Conservation (phyloP, 2,329 filamentous ascomycete species). For the Coniochaeta ligniaria region DNA sequence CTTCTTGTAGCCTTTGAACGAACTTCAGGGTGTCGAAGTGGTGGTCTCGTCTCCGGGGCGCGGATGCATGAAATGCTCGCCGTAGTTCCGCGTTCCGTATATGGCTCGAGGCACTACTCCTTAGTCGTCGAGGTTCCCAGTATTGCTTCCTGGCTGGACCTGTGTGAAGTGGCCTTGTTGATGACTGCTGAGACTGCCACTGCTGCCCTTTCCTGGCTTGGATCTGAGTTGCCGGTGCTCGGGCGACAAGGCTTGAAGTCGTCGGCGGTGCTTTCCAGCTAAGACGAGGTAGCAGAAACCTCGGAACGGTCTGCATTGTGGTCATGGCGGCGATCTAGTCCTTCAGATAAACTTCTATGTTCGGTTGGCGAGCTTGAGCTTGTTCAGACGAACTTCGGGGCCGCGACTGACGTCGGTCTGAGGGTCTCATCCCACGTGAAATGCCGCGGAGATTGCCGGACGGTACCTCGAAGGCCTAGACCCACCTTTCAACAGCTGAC, state of each 20-base stretch:
- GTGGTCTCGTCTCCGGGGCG: slow-evolving; percentile 62
- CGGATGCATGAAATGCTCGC: slow-evolving; percentile 62
- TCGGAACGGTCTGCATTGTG: slow-evolving; percentile 36
- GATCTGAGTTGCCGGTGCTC: slow-evolving; percentile 8
- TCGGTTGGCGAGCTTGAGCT: background rate
- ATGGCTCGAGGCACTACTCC: background rate
- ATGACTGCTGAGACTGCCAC: slow-evolving; percentile 8
- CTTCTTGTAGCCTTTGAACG: slow-evolving; percentile 78
- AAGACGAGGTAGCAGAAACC: slow-evolving; percentile 47
- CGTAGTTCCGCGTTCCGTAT: slow-evolving; percentile 21
- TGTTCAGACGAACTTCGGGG: background rate
- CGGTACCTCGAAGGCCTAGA: background rate
- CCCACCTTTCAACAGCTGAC: background rate
- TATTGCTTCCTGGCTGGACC: slow-evolving; percentile 3
- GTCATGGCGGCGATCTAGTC: slow-evolving; percentile 14
- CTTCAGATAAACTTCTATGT: background rate
- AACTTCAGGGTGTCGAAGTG: slow-evolving; percentile 99
- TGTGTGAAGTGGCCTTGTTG: slow-evolving; percentile 7
- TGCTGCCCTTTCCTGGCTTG: slow-evolving; percentile 5
- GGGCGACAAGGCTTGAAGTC: slow-evolving; percentile 6
- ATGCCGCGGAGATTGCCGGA: background rate
- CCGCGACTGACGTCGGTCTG: background rate
- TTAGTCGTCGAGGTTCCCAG: slow-evolving; percentile 12
- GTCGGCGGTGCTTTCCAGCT: slow-evolving; percentile 36
- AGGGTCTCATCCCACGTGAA: background rate